phyloP scores from a whole-genome alignment of 177 flowering plant species.

The Vitis hybrid region DNA sequence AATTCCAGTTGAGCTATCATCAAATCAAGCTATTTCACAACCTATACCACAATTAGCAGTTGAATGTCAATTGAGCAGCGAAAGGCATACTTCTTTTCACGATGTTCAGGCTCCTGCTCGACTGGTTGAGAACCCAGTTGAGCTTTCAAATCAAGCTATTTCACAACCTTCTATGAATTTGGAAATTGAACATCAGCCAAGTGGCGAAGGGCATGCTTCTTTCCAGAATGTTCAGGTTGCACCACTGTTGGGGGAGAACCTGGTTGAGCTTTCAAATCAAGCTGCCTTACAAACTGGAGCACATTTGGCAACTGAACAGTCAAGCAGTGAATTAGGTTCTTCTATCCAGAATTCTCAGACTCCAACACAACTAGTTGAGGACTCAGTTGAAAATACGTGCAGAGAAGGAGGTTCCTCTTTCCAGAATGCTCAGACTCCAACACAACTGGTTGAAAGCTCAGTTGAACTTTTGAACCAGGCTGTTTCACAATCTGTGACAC shows the following conservation, averaged over 20 bases:
- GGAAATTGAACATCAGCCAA: conserved; percentile 8
- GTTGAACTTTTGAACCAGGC: conserved; percentile 20
- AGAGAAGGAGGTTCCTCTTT: conserved; percentile 2
- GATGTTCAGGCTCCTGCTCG: too few relatives aligned
- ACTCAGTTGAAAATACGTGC: too few relatives aligned
- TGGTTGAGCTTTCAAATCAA: conserved; percentile 19
- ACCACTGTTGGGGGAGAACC: conserved; percentile 5
- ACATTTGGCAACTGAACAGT: background rate
- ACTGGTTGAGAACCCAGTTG: too few relatives aligned
- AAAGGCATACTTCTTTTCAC: background rate
- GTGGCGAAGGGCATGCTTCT: conserved; percentile 6
- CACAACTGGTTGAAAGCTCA: conserved; percentile 5
- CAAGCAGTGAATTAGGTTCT: too few relatives aligned
- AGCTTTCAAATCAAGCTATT: too few relatives aligned
- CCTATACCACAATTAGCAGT: too few relatives aligned
- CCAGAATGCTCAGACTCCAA: conserved; percentile 16
- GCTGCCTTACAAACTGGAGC: conserved; percentile 11
- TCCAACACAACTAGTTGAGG: too few relatives aligned
- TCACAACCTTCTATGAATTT: too few relatives aligned
- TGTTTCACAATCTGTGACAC: conserved; percentile 9
- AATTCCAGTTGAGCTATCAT: too few relatives aligned
- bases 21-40: too few relatives aligned
- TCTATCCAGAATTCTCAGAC: too few relatives aligned
- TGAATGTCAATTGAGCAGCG: conserved; percentile 13
- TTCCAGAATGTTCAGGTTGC: conserved; percentile 15